Evolutionary conservation across 495 filamentous ascomycete species (phyloP).

Genomic region (Darksidea phi): DNA sequence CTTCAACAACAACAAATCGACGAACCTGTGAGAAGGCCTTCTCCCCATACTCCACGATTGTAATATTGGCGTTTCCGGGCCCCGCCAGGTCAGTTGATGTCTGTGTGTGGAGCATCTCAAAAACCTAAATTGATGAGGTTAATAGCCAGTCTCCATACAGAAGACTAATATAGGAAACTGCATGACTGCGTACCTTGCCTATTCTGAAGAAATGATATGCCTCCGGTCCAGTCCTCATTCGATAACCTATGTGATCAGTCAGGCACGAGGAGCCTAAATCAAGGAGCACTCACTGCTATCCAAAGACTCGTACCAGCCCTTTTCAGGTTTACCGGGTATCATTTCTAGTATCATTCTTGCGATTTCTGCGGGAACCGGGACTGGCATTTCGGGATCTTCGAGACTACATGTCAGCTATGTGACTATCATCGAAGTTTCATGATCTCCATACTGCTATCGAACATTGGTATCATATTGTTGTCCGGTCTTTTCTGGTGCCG

Average conservation of each 20-base stretch:
- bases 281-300: background rate
- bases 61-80: background rate
- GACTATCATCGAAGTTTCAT: too few relatives aligned
- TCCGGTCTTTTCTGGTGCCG: too few relatives aligned
- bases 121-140: background rate
- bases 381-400: too few relatives aligned
- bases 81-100: background rate
- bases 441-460: too few relatives aligned
- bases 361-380: too few relatives aligned
- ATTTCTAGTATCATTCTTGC: too few relatives aligned
- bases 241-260: background rate
- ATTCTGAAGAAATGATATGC: background rate
- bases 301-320: background rate
- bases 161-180: background rate
- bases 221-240: background rate
- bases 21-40: background rate
- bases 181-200: background rate
- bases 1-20: background rate
- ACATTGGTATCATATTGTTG: too few relatives aligned
- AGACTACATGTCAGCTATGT: too few relatives aligned
- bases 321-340: too few relatives aligned
- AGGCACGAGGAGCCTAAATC: background rate
- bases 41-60: too few relatives aligned
- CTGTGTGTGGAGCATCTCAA: background rate
- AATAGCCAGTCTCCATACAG: background rate